Percentiles rank a stretch among this genome's conserved stretches.
These are phyloP conservation scores for Agastache rugosa DNA, from an alignment of 257 asterid species.

Conservation along the genomic window DNA sequence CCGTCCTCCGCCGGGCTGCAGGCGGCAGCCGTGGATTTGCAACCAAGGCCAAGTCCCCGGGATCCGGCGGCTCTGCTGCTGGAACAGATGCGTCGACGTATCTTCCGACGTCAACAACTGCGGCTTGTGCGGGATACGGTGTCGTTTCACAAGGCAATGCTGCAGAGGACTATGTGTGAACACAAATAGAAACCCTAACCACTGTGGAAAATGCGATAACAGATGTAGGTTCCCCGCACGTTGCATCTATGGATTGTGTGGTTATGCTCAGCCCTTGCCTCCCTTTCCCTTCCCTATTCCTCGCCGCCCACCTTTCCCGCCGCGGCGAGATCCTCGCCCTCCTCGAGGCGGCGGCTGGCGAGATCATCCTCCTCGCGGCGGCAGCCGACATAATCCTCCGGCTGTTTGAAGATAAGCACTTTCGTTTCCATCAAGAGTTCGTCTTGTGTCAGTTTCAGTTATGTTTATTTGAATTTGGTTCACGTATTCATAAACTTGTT, in stretches of 20 bases:
- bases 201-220: conserved; percentile 65
- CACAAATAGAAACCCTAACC: conserved; percentile 51
- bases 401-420: neutral
- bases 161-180: conserved; percentile 61
- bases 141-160: conserved; percentile 70
- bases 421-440: neutral
- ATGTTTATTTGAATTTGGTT: neutral
- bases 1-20: conserved; percentile 52
- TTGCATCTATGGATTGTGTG: conserved; percentile 68
- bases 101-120: conserved; percentile 63
- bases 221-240: conserved; percentile 49
- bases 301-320: conserved; percentile 30
- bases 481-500: neutral
- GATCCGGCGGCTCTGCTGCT: conserved; percentile 52
- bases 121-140: conserved; percentile 66
- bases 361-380: neutral
- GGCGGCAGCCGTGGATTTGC: conserved; percentile 74
- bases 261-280: conserved; percentile 62
- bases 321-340: conserved; percentile 7
- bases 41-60: conserved; percentile 37
- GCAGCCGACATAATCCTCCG: neutral
- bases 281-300: conserved; percentile 53
- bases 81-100: conserved; percentile 68
- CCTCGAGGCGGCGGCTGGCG: neutral
- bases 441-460: neutral